A percentile compares a stretch with the other conserved stretches of the same genome.
phyloP scores from a whole-genome alignment of 345 rosid genomes.

The Camelina sativa region DNA sequence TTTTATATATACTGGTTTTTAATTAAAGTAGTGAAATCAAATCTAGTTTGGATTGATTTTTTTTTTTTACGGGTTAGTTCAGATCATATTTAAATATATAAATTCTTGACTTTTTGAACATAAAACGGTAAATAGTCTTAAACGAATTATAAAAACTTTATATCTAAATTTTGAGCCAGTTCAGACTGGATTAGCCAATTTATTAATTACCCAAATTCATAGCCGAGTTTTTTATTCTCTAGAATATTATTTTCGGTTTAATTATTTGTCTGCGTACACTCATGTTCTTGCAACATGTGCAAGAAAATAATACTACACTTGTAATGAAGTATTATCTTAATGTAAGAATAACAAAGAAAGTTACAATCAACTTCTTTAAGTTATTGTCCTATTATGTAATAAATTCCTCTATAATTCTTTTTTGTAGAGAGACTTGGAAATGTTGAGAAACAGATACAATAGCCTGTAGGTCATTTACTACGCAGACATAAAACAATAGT shows the following conservation, averaged over 20 bases:
- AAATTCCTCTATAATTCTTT: slow-evolving; percentile 4
- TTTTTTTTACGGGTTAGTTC: not conserved
- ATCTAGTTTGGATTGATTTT: not conserved
- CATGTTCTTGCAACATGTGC: slow-evolving; percentile 38
- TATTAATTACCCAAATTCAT: not conserved
- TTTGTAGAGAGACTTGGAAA: not conserved
- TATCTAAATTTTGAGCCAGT: not conserved
- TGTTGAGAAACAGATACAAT: slow-evolving; percentile 8
- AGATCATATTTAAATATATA: not conserved
- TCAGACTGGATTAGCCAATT: not conserved
- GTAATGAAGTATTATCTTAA: slow-evolving; percentile 2
- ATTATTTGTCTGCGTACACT: slow-evolving; percentile 16
- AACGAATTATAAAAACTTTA: not conserved
- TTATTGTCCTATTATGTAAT: slow-evolving; percentile 10
- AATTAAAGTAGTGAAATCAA: not conserved
- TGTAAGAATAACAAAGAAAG: not conserved
- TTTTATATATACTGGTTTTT: not conserved
- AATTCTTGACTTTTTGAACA: not conserved
- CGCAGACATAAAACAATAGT: slow-evolving; percentile 1
- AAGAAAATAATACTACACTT: slow-evolving; percentile 23
- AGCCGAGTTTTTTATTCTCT: not conserved
- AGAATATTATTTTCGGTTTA: not conserved
- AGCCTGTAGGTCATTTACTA: no score
- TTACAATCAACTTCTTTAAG: not conserved
- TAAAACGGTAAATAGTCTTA: not conserved